Conservation (phyloP, 2,329 filamentous ascomycete species). For the Pseudocercospora fuligena region DNA sequence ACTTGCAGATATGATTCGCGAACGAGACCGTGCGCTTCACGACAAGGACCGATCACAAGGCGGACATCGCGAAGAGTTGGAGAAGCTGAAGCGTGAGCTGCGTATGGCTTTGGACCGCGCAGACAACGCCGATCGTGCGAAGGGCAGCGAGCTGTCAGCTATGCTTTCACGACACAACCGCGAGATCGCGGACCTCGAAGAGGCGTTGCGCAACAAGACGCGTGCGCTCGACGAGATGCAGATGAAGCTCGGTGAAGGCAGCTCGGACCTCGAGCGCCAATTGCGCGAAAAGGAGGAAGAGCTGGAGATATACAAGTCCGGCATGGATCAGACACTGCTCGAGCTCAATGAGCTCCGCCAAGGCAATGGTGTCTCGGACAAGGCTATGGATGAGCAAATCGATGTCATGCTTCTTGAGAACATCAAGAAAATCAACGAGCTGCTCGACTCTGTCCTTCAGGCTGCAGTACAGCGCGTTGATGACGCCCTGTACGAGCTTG, state of each 20-base stretch:
- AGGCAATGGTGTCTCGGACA: conserved; percentile 67
- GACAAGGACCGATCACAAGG: conserved; percentile 89
- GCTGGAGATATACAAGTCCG: conserved; percentile 95
- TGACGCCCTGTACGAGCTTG: conserved; percentile 93
- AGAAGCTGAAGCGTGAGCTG: conserved; percentile 92
- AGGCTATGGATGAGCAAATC: conserved; percentile 85
- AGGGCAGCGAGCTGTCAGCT: conserved; percentile 91
- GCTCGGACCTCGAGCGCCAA: conserved; percentile 81
- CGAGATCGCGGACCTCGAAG: conserved; percentile 95
- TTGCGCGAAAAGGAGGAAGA: conserved; percentile 96
- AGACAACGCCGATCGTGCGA: conserved; percentile 88
- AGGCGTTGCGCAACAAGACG: conserved; percentile 85
- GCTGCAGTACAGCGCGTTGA: conserved; percentile 92
- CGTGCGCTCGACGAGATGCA: conserved; percentile 84
- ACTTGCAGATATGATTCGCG: conserved; percentile 96
- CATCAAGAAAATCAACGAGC: conserved; percentile 91
- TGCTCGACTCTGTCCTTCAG: conserved; percentile 95
- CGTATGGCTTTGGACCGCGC: conserved; percentile 89
- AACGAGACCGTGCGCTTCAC: conserved; percentile 89
- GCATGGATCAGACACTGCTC: conserved; percentile 93
- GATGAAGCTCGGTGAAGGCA: conserved; percentile 76
- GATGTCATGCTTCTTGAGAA: conserved; percentile 86
- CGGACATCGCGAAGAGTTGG: conserved; percentile 87
- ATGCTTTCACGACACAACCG: conserved; percentile 96
- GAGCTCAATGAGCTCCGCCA: conserved; percentile 86